phyloP scores from a whole-genome alignment of 176 grass and related monocot species.

The Lolium rigidum region DNA sequence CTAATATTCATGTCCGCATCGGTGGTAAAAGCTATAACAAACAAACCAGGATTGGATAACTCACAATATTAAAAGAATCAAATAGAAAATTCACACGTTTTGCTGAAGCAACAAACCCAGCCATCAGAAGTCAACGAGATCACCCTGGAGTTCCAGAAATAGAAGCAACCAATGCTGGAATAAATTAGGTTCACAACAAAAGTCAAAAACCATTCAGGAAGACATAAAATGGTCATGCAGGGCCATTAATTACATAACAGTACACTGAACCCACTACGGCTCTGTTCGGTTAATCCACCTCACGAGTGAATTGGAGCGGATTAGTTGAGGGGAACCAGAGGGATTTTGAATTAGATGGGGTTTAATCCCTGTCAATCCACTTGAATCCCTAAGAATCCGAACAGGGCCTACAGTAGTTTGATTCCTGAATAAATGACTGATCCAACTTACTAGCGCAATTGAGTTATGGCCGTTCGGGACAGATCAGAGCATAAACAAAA shows the following conservation, averaged over 20 bases:
- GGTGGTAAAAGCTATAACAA: neutral
- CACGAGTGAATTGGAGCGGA: too few species aligned
- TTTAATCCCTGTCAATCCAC: too few species aligned
- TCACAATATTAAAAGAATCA: neutral
- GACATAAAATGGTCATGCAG: neutral
- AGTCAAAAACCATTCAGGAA: neutral
- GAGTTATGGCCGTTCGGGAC: too few species aligned
- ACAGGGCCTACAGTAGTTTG: neutral
- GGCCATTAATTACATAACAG: neutral
- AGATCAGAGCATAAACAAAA: too few species aligned
- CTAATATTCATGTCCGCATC: neutral
- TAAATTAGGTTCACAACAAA: neutral
- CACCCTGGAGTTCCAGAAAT: constrained; percentile 1
- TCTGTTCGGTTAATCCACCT: too few species aligned
- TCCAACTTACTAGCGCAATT: neutral
- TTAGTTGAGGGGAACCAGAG: too few species aligned
- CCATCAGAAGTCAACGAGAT: neutral
- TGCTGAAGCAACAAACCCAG: neutral
- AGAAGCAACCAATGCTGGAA: constrained; percentile 12
- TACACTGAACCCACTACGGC: neutral
- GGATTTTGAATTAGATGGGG: too few species aligned
- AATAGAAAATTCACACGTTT: neutral
- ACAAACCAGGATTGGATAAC: neutral
- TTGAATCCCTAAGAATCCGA: too few species aligned
- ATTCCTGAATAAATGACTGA: neutral